Evolutionary conservation across 768 basidiomycete species (phyloP).

Genomic region (Phylloporus sp.): DNA sequence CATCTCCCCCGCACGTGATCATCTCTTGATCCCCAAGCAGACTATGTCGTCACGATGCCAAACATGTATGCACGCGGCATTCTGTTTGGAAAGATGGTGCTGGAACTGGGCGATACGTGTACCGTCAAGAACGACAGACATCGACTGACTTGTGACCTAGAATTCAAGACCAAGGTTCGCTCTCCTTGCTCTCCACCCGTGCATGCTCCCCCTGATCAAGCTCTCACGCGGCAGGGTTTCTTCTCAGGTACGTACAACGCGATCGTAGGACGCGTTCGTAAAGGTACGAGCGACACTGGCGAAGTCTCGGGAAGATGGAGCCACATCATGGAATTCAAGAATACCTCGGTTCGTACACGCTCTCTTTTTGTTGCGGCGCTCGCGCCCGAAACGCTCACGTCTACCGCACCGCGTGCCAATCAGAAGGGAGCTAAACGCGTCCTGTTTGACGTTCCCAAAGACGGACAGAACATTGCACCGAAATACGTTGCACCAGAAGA

Average conservation of each 20-base stretch:
- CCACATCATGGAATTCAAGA: conserved; percentile 81
- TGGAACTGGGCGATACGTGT: conserved; percentile 91
- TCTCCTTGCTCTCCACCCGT: not conserved
- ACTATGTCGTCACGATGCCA: conserved; percentile 91
- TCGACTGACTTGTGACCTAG: conserved; percentile 72
- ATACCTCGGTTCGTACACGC: conserved; percentile 49
- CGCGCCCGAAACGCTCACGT: not conserved
- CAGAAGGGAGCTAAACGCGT: conserved; percentile 67
- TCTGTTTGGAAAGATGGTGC: conserved; percentile 89
- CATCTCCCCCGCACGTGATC: not conserved
- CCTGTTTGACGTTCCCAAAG: conserved; percentile 78
- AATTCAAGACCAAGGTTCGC: conserved; percentile 96
- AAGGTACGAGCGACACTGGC: conserved; percentile 60
- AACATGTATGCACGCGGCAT: conserved; percentile 95
- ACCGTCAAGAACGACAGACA: conserved; percentile 78
- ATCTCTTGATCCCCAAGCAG: conserved; percentile 33
- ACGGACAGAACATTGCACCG: conserved; percentile 67
- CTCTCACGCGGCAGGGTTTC: conserved; percentile 61
- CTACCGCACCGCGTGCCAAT: not conserved
- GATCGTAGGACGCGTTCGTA: conserved; percentile 74
- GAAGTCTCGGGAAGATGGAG: conserved; percentile 92
- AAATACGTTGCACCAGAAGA: conserved; percentile 84
- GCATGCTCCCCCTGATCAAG: not conserved
- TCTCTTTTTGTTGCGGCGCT: too few relatives aligned
- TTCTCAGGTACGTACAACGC: conserved; percentile 96